Evolutionary conservation across 768 basidiomycete species (phyloP).

Genomic region (Thelephora aurantiotincta): DNA sequence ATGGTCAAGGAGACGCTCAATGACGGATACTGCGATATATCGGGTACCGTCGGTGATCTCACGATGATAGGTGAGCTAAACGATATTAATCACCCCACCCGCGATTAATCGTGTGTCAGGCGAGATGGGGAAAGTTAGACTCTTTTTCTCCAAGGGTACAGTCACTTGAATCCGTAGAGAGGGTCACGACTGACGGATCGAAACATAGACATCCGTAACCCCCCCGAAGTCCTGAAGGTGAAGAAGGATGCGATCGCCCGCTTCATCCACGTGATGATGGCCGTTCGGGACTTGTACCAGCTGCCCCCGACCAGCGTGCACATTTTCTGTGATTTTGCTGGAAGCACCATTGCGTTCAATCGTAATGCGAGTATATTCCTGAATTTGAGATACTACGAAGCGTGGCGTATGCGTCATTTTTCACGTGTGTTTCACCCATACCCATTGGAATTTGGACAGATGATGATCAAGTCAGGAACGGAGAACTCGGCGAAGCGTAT

Average conservation of each 20-base stretch:
- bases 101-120: slow-evolving; percentile 22
- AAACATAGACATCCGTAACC: slow-evolving; percentile 40
- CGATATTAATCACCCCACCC: not conserved
- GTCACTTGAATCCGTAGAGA: no score
- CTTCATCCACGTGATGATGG: slow-evolving; percentile 57
- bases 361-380: slow-evolving; percentile 77
- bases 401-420: slow-evolving; percentile 59
- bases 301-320: slow-evolving; percentile 65
- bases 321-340: slow-evolving; percentile 73
- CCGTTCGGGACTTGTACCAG: slow-evolving; percentile 56
- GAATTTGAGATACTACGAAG: slow-evolving; percentile 73
- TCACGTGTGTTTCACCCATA: not conserved
- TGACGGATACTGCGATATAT: slow-evolving; percentile 74
- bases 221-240: slow-evolving; percentile 30
- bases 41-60: slow-evolving; percentile 48
- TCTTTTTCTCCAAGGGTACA: slow-evolving; percentile 52
- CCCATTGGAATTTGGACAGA: slow-evolving; percentile 28
- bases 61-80: slow-evolving; percentile 37
- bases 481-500: slow-evolving; percentile 44
- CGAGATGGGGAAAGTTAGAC: slow-evolving; percentile 43
- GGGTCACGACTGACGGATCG: not conserved
- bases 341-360: slow-evolving; percentile 89
- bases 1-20: slow-evolving; percentile 61
- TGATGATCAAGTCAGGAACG: slow-evolving; percentile 46
- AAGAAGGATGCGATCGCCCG: slow-evolving; percentile 50